Conservation (phyloP, 331 rosid species). For the Malus hybrid region DNA sequence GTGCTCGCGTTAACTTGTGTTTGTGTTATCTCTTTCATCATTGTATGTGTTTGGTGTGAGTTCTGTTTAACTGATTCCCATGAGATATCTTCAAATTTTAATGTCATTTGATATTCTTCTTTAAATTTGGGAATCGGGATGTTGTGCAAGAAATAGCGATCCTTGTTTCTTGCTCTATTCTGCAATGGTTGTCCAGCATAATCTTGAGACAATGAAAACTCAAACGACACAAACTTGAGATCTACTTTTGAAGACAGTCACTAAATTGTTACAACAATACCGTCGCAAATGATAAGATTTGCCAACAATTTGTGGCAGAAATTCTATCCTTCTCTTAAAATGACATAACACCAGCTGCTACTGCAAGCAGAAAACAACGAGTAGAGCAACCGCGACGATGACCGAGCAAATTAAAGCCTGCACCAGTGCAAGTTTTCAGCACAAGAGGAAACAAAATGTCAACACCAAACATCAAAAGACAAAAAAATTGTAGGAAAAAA, state of each 20-base stretch:
- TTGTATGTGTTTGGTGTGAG: background rate
- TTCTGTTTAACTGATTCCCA: background rate
- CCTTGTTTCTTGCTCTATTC: background rate
- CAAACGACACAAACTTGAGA: background rate
- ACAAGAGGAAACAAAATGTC: background rate
- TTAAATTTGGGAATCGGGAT: background rate
- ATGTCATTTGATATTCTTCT: background rate
- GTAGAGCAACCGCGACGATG: slow-evolving; percentile 14
- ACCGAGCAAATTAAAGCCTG: slow-evolving; percentile 36
- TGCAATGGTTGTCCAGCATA: background rate
- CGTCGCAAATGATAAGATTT: background rate
- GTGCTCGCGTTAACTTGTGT: background rate
- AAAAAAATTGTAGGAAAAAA: background rate
- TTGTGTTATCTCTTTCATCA: background rate
- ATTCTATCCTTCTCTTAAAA: background rate
- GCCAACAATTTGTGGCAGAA: background rate
- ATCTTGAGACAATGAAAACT: background rate
- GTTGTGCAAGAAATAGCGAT: background rate
- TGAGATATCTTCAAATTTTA: background rate
- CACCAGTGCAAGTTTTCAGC: background rate
- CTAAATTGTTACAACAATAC: background rate
- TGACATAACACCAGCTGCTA: background rate
- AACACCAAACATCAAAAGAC: background rate
- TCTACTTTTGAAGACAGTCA: background rate
- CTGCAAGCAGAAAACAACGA: slow-evolving; percentile 17